Percentiles rank a stretch among this genome's conserved stretches.
Conservation (phyloP, 306 rosid species). For the Amphicarpaea edgeworthii region DNA sequence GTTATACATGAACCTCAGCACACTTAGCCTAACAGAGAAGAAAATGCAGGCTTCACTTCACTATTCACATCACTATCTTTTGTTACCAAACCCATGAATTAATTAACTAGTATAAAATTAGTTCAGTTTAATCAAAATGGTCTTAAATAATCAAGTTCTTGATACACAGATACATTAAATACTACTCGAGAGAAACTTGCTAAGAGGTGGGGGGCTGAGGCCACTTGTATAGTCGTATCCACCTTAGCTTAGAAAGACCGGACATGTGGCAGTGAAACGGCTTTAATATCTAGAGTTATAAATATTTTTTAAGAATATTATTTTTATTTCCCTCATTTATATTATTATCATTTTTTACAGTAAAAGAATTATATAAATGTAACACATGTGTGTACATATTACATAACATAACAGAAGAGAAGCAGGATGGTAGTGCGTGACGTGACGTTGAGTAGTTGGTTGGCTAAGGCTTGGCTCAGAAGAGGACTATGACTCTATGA, state of each 20-base stretch:
- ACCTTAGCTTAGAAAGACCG: conserved; percentile 24
- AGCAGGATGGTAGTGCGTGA: neutral
- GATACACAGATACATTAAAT: no score
- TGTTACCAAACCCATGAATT: no score
- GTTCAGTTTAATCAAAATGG: no score
- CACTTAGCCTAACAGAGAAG: neutral
- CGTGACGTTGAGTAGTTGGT: neutral
- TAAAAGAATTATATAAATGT: no score
- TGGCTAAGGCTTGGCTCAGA: neutral
- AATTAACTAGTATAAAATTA: no score
- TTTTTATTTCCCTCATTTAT: neutral
- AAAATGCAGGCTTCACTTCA: conserved; percentile 5
- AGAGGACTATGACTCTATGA: no score
- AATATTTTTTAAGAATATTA: neutral
- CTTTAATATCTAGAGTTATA: neutral
- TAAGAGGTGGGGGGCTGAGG: neutral
- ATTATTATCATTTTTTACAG: no score
- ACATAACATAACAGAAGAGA: no score
- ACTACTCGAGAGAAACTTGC: no score
- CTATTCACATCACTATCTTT: neutral
- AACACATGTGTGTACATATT: no score
- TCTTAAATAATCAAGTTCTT: no score
- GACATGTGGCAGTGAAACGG: conserved; percentile 37
- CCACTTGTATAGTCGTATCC: neutral
- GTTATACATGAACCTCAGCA: conserved; percentile 13